Evolutionary conservation across 2,329 filamentous ascomycete genomes (phyloP).

Genomic region (Cladosporium sp.): DNA sequence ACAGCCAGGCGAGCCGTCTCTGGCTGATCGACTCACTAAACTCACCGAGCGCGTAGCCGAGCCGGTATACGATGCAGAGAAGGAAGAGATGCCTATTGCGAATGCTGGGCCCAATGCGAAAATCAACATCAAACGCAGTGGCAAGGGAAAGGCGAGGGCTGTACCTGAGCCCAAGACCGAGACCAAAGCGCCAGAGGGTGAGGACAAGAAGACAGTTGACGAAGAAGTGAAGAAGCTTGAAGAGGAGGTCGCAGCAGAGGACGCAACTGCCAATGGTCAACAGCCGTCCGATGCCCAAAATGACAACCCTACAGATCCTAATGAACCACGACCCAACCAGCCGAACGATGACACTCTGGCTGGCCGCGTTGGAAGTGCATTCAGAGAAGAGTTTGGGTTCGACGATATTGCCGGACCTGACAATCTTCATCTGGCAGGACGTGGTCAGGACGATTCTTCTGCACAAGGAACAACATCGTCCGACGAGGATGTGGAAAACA

Average conservation of each 20-base stretch:
- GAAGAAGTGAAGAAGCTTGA: slow-evolving; percentile 17
- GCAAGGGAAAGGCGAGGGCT: slow-evolving; percentile 22
- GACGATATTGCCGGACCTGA: slow-evolving; percentile 17
- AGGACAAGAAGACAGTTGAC: slow-evolving; percentile 14
- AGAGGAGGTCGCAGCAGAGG: slow-evolving; percentile 10
- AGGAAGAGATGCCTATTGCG: slow-evolving; percentile 30
- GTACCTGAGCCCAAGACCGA: slow-evolving; percentile 18
- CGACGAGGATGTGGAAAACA: background rate
- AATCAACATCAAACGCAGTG: slow-evolving; percentile 29
- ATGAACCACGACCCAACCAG: background rate
- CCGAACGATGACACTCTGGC: slow-evolving; percentile 15
- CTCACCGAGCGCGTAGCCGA: background rate
- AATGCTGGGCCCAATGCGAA: slow-evolving; percentile 34
- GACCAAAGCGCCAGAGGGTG: background rate
- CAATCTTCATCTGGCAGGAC: slow-evolving; percentile 3
- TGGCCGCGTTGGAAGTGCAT: slow-evolving; percentile 18
- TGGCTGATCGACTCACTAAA: background rate
- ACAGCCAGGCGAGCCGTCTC: background rate
- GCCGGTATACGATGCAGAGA: background rate
- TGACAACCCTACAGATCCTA: slow-evolving; percentile 12
- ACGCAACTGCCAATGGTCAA: background rate
- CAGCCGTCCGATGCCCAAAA: background rate
- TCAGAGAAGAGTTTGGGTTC: slow-evolving; percentile 23
- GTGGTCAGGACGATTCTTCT: background rate
- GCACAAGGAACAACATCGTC: background rate